Evolutionary conservation across 192 early-diverging fungal genomes (phyloP).

Genomic region (Backusella westeae): DNA sequence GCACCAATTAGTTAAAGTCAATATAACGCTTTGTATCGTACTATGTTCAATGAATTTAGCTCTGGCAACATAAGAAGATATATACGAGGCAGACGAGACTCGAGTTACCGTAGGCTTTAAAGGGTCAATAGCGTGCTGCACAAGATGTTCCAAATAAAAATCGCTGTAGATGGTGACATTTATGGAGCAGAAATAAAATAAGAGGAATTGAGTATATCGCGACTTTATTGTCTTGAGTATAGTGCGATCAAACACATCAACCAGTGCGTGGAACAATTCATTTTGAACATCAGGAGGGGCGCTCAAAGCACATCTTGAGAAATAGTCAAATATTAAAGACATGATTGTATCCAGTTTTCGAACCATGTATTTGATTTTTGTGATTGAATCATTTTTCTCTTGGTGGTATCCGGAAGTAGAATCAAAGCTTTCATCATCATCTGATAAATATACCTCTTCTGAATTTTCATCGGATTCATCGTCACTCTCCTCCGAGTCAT

Average conservation of each 20-base stretch:
- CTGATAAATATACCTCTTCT: conserved; percentile 14
- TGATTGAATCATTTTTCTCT: conserved; percentile 31
- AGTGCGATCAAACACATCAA: conserved; percentile 77
- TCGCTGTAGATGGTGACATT: conserved; percentile 65
- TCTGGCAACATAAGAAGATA: conserved; percentile 85
- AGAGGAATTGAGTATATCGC: conserved; percentile 88
- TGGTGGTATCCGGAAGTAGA: conserved; percentile 32
- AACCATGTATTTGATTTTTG: conserved; percentile 52
- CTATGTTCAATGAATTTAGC: conserved; percentile 71
- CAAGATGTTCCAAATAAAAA: conserved; percentile 75
- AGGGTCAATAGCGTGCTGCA: conserved; percentile 55
- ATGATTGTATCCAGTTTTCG: conserved; percentile 77
- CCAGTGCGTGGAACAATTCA: conserved; percentile 63
- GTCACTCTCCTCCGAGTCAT: conserved; percentile 38
- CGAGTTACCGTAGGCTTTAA: conserved; percentile 64
- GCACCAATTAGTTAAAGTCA: conserved; percentile 68
- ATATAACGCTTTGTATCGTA: conserved; percentile 63
- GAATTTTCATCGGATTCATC: conserved; percentile 39
- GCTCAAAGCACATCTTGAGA: conserved; percentile 32
- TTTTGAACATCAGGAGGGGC: conserved; percentile 31
- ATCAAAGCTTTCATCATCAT: conserved; percentile 9
- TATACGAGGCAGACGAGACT: conserved; percentile 78
- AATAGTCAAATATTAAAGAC: conserved; percentile 60
- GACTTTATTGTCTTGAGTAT: conserved; percentile 87
- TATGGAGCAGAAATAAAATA: conserved; percentile 79